Conservation (phyloP, 495 filamentous ascomycete genomes). For the Neurospora sp. region DNA sequence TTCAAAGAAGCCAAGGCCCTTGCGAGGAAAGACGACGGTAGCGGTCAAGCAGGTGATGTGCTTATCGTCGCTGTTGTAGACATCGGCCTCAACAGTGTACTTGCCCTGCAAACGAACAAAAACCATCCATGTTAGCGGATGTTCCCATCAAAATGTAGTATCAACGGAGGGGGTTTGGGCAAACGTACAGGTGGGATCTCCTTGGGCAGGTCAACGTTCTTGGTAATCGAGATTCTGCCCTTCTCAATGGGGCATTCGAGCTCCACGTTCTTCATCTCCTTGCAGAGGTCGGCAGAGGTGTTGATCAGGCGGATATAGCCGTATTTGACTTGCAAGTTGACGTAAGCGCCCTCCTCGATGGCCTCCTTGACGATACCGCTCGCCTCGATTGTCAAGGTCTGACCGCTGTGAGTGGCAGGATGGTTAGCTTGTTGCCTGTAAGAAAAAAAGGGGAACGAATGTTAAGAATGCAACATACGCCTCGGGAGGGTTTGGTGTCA, state of each 20-base stretch:
- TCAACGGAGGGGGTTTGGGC: not conserved
- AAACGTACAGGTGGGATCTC: constrained; percentile 78
- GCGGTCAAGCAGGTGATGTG: constrained; percentile 79
- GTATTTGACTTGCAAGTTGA: constrained; percentile 82
- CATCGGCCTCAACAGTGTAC: constrained; percentile 83
- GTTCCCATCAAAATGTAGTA: not conserved
- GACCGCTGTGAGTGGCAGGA: constrained; percentile 46
- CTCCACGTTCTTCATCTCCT: constrained; percentile 78
- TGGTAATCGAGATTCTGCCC: constrained; percentile 60
- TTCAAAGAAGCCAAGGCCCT: constrained; percentile 4
- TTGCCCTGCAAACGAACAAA: constrained; percentile 50
- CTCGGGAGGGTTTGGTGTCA: constrained; percentile 77
- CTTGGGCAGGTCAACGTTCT: constrained; percentile 74
- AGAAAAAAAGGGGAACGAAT: not conserved
- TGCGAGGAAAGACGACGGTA: constrained; percentile 43
- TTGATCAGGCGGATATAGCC: constrained; percentile 83
- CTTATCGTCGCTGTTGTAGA: constrained; percentile 53
- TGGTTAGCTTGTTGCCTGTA: not conserved
- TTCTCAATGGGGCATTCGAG: constrained; percentile 77
- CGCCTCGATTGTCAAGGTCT: constrained; percentile 69
- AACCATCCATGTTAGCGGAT: constrained; percentile 1
- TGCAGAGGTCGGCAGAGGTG: constrained; percentile 71
- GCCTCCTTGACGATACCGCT: constrained; percentile 56
- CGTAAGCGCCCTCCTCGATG: constrained; percentile 67
- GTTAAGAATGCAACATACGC: constrained; percentile 50